These are phyloP conservation scores for Diutina siamensis DNA, from an alignment of 1,139 yeast species.

Conservation along the genomic window DNA sequence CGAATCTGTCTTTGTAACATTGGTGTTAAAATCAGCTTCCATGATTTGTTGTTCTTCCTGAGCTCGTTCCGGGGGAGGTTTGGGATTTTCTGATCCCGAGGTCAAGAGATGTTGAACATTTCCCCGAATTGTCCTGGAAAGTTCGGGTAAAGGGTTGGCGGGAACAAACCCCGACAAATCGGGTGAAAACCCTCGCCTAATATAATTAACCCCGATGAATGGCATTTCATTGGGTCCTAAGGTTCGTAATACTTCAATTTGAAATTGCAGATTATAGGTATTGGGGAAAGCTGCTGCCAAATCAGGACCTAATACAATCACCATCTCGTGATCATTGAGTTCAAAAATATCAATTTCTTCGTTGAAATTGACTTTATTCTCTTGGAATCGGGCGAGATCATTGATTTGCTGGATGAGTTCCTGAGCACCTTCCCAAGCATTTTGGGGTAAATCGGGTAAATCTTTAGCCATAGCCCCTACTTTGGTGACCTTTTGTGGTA, in stretches of 20 bases:
- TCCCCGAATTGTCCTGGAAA: neutral
- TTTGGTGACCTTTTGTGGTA: conserved; percentile 5
- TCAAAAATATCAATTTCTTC: conserved; percentile 19
- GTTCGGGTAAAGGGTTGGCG: neutral
- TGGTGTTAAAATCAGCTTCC: conserved; percentile 40
- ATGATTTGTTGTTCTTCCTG: conserved; percentile 14
- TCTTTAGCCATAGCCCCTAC: conserved; percentile 9
- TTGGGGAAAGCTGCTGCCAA: conserved; percentile 30
- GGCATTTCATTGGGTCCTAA: conserved; percentile 22
- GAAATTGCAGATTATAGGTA: conserved; percentile 20
- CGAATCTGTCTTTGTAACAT: conserved; percentile 19
- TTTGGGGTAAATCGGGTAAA: conserved; percentile 7
- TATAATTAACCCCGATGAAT: conserved; percentile 24
- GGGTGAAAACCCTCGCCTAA: conserved; percentile 17
- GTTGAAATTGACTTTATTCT: neutral
- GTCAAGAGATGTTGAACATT: neutral
- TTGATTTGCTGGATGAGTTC: neutral
- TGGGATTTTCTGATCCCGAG: too few relatives aligned
- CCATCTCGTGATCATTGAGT: conserved; percentile 20
- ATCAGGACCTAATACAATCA: conserved; percentile 21
- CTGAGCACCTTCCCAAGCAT: neutral
- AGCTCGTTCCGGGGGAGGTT: too few relatives aligned
- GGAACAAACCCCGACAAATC: neutral
- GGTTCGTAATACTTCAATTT: conserved; percentile 27
- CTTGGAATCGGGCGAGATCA: neutral